These are phyloP conservation scores for Magnaporthiopsis rhizophila DNA, from an alignment of 2,329 filamentous ascomycete genomes.

Conservation along the genomic window DNA sequence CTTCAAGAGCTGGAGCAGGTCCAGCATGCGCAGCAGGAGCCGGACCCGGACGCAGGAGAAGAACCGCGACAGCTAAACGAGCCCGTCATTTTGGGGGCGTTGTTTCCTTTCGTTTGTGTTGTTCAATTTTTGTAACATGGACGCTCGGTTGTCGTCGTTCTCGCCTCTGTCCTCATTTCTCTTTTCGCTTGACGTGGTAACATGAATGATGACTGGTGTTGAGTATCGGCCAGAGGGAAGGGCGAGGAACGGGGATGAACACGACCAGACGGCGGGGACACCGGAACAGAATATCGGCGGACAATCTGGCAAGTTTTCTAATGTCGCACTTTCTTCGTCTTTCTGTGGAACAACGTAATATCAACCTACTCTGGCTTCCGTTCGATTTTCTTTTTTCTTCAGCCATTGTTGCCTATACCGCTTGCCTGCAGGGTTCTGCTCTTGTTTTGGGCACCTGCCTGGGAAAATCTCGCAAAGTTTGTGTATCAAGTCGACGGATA, in stretches of 20 bases:
- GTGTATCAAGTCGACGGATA: not conserved
- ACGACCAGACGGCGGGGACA: not conserved
- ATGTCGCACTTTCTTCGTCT: not conserved
- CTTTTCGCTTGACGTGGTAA: not conserved
- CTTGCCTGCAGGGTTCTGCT: not conserved
- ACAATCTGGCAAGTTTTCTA: not conserved
- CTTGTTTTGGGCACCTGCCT: not conserved
- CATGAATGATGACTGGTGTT: not conserved
- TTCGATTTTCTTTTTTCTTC: not conserved
- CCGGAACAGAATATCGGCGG: not conserved
- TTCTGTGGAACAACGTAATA: not conserved
- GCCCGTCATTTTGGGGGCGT: not conserved
- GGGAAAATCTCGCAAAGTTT: not conserved
- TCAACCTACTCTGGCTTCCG: not conserved
- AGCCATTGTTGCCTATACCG: not conserved
- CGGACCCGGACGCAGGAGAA: constrained; percentile 7
- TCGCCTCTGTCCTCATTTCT: not conserved
- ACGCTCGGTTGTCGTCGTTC: not conserved
- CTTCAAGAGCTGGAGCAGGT: constrained; percentile 29
- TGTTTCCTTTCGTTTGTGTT: not conserved
- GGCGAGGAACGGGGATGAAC: not conserved
- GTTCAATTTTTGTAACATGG: not conserved
- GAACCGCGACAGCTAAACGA: constrained; percentile 1
- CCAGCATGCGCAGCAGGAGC: constrained; percentile 4
- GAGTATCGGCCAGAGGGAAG: no score